Evolutionary conservation across 202 grass and related monocot genomes (phyloP), one percentile per base, ranked within the genome.

Genomic region (Alloteropsis angusta): DNA sequence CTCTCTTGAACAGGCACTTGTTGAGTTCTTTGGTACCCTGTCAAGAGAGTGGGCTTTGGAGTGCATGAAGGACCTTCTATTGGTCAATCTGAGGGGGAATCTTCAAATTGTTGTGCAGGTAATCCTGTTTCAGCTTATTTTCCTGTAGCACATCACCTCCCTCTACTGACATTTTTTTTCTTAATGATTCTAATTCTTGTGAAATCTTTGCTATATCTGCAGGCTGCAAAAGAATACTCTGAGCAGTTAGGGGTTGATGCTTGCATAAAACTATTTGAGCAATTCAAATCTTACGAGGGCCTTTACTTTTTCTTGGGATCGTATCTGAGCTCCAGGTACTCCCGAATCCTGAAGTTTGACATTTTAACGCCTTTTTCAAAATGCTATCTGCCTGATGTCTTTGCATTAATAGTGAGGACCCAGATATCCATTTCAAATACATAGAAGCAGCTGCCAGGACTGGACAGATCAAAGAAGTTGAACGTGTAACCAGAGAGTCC

Each of bases 81-180:
- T 97, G 17, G 93, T 93, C 32, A 97, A 97, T 84, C 79, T 97
- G 36, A 91, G 93, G 85, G 93, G 93, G 72, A 97, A 97, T 84
- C 90, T 97, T 78, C 93, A 97, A 75, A 97, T 97, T 44, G 92
- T 97, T 82, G 93, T 97, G 71, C 93, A 97, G 93, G 94, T 93
- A 89, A 76, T 42, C 8, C 12, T 81, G 47, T 39, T 68, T 32
- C 17, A 34, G 28, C 3, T 30, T 30, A 30, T 30, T 35, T 85
- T 76, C 41, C 2, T 61, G 32, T 47, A 21, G 71, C 32, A 25
- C 43, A 82, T 74, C 15, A 63, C 35, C 76, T 46, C 22, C 45
- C 32, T 7, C 17, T 61, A 25, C 12, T 68, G 64, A 7, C 39
- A 45, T 60, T 3, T 7, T 79, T 17, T 59, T 56, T 34, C 9